phyloP scores from a whole-genome alignment of 1,139 yeast genomes.

The Pneumocystis sp. region DNA sequence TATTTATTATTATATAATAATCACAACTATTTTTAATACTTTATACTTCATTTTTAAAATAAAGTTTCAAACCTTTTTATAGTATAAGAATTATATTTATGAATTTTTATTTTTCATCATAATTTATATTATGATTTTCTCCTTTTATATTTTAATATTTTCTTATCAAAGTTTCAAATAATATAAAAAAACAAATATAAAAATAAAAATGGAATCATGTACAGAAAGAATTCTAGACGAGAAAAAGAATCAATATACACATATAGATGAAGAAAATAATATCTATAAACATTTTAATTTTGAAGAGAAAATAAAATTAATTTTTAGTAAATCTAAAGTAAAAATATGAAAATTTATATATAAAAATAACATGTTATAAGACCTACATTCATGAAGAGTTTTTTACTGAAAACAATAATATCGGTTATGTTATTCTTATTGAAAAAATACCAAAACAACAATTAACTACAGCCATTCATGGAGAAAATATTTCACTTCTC shows the following conservation, averaged over 20 bases:
- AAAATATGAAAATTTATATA: neutral
- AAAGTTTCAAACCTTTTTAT: neutral
- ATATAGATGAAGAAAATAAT: neutral
- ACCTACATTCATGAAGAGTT: neutral
- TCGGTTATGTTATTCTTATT: neutral
- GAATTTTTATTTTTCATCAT: neutral
- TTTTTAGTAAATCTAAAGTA: neutral
- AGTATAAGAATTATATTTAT: neutral
- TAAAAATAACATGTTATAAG: neutral
- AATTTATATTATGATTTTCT: neutral
- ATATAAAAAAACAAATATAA: neutral
- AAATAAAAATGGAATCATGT: neutral
- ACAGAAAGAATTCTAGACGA: neutral
- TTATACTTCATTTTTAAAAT: neutral
- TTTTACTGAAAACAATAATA: neutral
- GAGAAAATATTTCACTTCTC: conserved; percentile 47
- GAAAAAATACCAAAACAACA: neutral
- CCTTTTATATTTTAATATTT: neutral
- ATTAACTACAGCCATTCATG: conserved; percentile 24
- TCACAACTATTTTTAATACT: neutral
- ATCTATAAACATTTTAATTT: neutral
- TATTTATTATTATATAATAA: neutral
- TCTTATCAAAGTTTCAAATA: neutral
- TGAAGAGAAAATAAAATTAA: neutral
- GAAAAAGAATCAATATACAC: neutral